Conservation (phyloP, 768 basidiomycete genomes). For the Rhizopogon vinicolor region DNA sequence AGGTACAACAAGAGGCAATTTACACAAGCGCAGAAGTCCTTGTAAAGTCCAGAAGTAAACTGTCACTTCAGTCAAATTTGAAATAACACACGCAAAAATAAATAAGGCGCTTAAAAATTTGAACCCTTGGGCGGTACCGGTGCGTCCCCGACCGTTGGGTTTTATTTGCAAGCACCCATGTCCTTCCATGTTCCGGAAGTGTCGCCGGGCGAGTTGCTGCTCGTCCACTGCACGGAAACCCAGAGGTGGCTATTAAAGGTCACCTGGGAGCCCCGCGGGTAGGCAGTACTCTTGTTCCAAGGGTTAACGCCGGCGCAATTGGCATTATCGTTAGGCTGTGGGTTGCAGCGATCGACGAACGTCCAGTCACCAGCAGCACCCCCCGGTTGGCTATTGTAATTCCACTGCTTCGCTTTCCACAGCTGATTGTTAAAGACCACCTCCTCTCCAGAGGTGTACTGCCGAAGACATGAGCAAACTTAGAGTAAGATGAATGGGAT, state of each 20-base stretch:
- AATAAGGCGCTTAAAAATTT: no score
- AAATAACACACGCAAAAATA: no score
- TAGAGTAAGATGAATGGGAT: accelerated
- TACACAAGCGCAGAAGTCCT: no score
- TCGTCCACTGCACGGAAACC: slow-evolving; percentile 19
- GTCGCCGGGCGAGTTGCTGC: slow-evolving; percentile 19
- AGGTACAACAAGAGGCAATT: no score
- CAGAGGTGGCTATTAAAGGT: slow-evolving; percentile 14
- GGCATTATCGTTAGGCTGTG: slow-evolving; percentile 19
- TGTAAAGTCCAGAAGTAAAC: no score
- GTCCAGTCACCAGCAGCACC: slow-evolving; percentile 16
- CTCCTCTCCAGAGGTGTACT: slow-evolving; percentile 20
- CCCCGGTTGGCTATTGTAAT: slow-evolving; percentile 14
- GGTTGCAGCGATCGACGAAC: slow-evolving; percentile 4
- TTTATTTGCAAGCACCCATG: slow-evolving; percentile 14
- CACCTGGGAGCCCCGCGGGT: slow-evolving; percentile 11
- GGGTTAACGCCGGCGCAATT: slow-evolving; percentile 15
- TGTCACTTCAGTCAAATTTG: no score
- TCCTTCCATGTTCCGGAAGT: slow-evolving; percentile 22
- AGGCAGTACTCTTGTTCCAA: slow-evolving; percentile 15
- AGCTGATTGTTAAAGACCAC: slow-evolving; percentile 19
- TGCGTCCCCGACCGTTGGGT: neutral
- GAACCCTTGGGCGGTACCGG: no score
- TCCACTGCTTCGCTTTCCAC: slow-evolving; percentile 23
- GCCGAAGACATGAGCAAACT: neutral